Evolutionary conservation across 164 flowering plant genomes (phyloP).

Genomic region (Vitis vinifera): ASM3070453v1 NC_081811.1:3983501-3984000

Average conservation of each 20-base stretch:
- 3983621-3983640: constrained; percentile 93
- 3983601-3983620: constrained; percentile 98
- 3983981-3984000: constrained; percentile 51
- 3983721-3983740: constrained; percentile 93
- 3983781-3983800: constrained; percentile 86
- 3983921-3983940: constrained; percentile 67
- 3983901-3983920: constrained; percentile 40
- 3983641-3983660: constrained; percentile 86
- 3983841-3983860: constrained; percentile 88
- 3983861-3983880: constrained; percentile 97
- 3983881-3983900: constrained; percentile 64
- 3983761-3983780: constrained; percentile 96
- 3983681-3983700: constrained; percentile 96
- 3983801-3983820: constrained; percentile 84
- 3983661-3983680: constrained; percentile 93
- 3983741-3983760: constrained; percentile 86
- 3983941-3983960: constrained; percentile 85
- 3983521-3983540: constrained; percentile 44
- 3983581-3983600: constrained; percentile 72
- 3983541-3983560: constrained; percentile 91
- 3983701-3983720: constrained; percentile 96
- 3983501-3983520: constrained; percentile 23
- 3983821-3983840: constrained; percentile 85
- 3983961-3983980: constrained; percentile 98
- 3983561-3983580: constrained; percentile 79